Evolutionary conservation across 148 eudicot species (phyloP).

Genomic region (Fagopyrum esculentum): DNA sequence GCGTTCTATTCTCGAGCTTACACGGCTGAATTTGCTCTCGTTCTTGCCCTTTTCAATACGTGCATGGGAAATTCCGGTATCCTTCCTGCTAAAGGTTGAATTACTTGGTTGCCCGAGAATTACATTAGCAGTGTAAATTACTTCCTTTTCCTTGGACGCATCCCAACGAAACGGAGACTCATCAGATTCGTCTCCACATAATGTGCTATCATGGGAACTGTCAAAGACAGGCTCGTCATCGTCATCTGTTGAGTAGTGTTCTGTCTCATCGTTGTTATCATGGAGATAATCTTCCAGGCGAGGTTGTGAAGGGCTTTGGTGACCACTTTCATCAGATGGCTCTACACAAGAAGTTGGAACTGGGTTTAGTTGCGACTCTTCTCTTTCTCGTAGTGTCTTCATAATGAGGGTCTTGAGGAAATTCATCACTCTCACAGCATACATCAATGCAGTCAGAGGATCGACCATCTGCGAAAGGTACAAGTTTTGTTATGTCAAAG

Average conservation of each 20-base stretch:
- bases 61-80: conserved; percentile 15
- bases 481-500: too few species aligned
- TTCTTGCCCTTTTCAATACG: conserved; percentile 36
- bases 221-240: conserved; percentile 42
- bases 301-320: conserved; percentile 51
- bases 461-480: conserved; percentile 66
- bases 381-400: conserved; percentile 60
- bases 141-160: conserved; percentile 20
- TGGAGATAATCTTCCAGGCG: conserved; percentile 8
- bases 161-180: conserved; percentile 36
- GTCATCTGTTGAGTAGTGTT: conserved; percentile 31
- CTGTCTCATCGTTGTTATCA: conserved; percentile 30
- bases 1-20: conserved; percentile 42
- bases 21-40: conserved; percentile 44
- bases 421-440: conserved; percentile 93
- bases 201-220: conserved; percentile 33
- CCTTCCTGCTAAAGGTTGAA: conserved; percentile 18
- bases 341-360: conserved; percentile 34
- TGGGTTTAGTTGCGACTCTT: conserved; percentile 42
- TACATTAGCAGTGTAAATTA: conserved; percentile 1
- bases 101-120: conserved; percentile 32
- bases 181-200: conserved; percentile 33
- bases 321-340: conserved; percentile 60
- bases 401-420: conserved; percentile 83
- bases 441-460: conserved; percentile 90